Base-by-base conservation (phyloP, 2,329 filamentous ascomycete species). In the Fusarium phyllophilum region DNA sequence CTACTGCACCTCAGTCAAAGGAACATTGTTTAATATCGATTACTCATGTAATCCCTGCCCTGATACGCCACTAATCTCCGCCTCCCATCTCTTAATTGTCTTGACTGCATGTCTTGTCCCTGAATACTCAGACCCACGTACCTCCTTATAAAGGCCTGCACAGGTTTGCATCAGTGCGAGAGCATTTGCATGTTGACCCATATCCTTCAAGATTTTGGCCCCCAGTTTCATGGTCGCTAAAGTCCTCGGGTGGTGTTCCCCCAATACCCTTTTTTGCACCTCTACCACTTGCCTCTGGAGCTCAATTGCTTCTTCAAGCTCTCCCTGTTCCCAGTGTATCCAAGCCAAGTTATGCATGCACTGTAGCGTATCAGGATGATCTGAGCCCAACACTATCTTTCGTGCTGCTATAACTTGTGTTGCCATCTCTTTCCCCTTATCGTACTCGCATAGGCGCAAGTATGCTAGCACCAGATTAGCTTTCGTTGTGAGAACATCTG, bases 401-500 rank as follows among this genome's bases (percentile, higher is more conserved):
- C 2, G 2, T n/a, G 6, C 26, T 10, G 31, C 46, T 17, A 49
- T 0, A 14, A 18, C 22, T 17, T 31, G 13, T 13, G 7, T n/a
- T n/a, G 0, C 20, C 1, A 49, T 1, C 5, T 18, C 15, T 31
- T 17, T 14, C 4, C 20, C 46, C 20, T 49, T 45, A 0, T 26
- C 24, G 26, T 26, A 26, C 26, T 26, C 5, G 26, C 26, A 6
- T 26, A 26, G 26, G 26, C 26, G 26, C 26, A 26, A 26, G 26
- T 26, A 26, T 26, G 5, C 2, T 20, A 0, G 0, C 5, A 6
- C 24, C 11, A 45, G 42, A 20, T 13, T 20, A 9, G 0, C n/a
- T 26, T 20, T n/a, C 1, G 3, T 10, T n/a, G 0, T n/a, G 0
- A 42, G 4, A n/a, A 15, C 0, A 4, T 42, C 5, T 42, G 1